Conservation (phyloP, 345 rosid species). For the Excoecaria cochinchinensis region DNA sequence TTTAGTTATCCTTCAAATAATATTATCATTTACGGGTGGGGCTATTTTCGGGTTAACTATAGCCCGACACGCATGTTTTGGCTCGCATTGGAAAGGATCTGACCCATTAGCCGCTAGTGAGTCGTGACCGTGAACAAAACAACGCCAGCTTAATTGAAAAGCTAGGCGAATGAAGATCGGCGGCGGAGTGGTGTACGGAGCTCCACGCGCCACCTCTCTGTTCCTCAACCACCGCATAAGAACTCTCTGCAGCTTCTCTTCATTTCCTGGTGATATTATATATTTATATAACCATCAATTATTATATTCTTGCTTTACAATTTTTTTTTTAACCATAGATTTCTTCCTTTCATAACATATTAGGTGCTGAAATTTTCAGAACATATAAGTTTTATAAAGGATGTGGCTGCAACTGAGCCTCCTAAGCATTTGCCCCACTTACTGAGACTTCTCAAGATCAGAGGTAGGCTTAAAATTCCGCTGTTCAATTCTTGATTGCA, state of each 20-base stretch:
- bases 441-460: constrained; percentile 50
- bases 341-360: neutral
- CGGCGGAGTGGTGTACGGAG: constrained; percentile 39
- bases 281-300: neutral
- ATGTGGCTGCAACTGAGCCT: constrained; percentile 61
- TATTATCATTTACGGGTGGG: too few relatives aligned
- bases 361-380: constrained; percentile 34
- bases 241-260: constrained; percentile 32
- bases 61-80: too few relatives aligned
- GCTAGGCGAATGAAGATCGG: constrained; percentile 27
- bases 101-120: too few relatives aligned
- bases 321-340: neutral
- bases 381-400: constrained; percentile 54
- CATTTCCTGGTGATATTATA: constrained; percentile 38
- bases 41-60: too few relatives aligned
- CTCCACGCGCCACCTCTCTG: constrained; percentile 38
- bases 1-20: too few relatives aligned
- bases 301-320: neutral
- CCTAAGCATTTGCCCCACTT: constrained; percentile 61
- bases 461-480: constrained; percentile 40
- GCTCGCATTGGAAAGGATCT: too few relatives aligned
- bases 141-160: neutral
- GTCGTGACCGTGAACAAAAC: neutral
- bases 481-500: neutral
- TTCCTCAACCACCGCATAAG: constrained; percentile 31